Percentiles rank a stretch among this genome's conserved stretches.
Evolutionary conservation across 2,329 filamentous ascomycete species (phyloP).

Genomic region (Daldinia sp.): DNA sequence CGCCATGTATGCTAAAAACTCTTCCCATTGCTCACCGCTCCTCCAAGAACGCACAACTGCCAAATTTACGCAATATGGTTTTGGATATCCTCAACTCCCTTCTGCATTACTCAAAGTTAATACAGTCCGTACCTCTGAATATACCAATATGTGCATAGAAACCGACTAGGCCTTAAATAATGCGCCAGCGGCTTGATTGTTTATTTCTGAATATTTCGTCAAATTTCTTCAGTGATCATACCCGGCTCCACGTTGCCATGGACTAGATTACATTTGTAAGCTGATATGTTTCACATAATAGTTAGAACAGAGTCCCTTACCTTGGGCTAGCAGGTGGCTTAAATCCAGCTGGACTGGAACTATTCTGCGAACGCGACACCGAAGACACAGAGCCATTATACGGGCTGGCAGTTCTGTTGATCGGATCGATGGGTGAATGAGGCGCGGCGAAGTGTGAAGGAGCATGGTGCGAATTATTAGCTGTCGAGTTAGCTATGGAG

Average conservation of each 20-base stretch:
- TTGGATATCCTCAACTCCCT: neutral
- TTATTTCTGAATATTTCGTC: neutral
- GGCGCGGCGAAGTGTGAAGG: constrained; percentile 47
- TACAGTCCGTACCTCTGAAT: neutral
- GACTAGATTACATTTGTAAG: constrained; percentile 42
- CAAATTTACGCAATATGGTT: neutral
- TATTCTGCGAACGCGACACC: constrained; percentile 47
- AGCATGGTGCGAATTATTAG: constrained; percentile 42
- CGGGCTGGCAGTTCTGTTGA: constrained; percentile 48
- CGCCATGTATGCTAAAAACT: constrained; percentile 6
- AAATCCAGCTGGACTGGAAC: constrained; percentile 44
- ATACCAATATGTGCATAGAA: neutral
- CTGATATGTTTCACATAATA: neutral
- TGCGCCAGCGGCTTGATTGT: neutral
- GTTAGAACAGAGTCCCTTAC: constrained; percentile 44
- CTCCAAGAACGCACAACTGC: neutral
- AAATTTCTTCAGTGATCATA: constrained; percentile 51
- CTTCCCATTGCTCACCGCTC: neutral
- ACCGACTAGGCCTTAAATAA: neutral
- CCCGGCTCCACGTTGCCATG: constrained; percentile 64
- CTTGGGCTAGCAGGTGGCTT: constrained; percentile 44
- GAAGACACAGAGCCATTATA: constrained; percentile 44
- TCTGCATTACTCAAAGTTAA: neutral
- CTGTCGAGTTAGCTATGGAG: constrained; percentile 31
- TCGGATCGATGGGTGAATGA: constrained; percentile 56